These are phyloP conservation scores for Alternaria ventricosa DNA, from an alignment of 2,329 filamentous ascomycete species.

Conservation along the genomic window DNA sequence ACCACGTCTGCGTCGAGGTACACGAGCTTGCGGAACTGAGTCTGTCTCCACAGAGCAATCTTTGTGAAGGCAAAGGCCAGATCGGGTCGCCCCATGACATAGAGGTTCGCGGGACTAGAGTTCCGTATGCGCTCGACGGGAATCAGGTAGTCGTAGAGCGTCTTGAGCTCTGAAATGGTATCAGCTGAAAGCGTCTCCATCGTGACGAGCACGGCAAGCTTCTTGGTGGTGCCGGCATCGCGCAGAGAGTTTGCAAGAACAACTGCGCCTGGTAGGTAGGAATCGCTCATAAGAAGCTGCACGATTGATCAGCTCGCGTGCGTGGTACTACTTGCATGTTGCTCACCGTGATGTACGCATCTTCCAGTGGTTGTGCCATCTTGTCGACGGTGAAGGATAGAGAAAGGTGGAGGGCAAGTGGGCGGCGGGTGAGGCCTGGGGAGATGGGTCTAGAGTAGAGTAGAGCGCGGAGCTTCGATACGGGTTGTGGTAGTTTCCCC, in stretches of 20 bases:
- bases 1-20: conserved; percentile 95
- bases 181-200: conserved; percentile 77
- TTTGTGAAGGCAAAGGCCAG: conserved; percentile 95
- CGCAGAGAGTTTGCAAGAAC: conserved; percentile 93
- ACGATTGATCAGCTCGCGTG: conserved; percentile 33
- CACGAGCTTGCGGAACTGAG: conserved; percentile 88
- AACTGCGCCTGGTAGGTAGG: conserved; percentile 90
- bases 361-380: conserved; percentile 54
- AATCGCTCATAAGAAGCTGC: conserved; percentile 90
- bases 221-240: conserved; percentile 86
- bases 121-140: conserved; percentile 83
- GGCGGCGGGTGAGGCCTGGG: neutral
- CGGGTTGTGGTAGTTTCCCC: conserved; percentile 33
- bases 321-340: conserved; percentile 14
- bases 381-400: conserved; percentile 7
- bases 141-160: conserved; percentile 86
- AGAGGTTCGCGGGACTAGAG: conserved; percentile 78
- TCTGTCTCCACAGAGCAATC: conserved; percentile 90
- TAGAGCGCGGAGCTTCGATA: conserved; percentile 10
- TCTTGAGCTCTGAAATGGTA: conserved; percentile 80
- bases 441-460: neutral
- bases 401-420: neutral
- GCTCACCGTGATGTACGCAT: conserved; percentile 71
- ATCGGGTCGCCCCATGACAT: conserved; percentile 90
- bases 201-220: conserved; percentile 84